Conservation (phyloP, 495 filamentous ascomycete genomes). For the Daldinia vernicosa region DNA sequence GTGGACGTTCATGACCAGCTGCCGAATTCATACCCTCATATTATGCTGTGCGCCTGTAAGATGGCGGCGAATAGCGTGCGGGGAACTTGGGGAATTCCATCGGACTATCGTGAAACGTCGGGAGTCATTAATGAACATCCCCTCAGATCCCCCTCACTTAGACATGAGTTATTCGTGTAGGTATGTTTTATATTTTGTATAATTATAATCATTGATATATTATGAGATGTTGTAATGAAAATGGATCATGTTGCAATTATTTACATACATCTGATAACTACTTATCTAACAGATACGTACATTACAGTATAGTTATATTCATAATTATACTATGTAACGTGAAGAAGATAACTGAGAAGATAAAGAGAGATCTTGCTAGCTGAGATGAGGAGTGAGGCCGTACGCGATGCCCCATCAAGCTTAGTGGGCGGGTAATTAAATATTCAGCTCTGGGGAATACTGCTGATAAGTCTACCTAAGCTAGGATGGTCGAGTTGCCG, state of each 20-base stretch:
- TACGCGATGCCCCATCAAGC: conserved; percentile 27
- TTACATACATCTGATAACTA: too few relatives aligned
- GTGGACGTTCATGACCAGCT: neutral
- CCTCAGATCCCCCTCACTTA: neutral
- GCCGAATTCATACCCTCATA: conserved; percentile 4
- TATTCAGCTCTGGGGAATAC: conserved; percentile 13
- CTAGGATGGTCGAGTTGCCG: conserved; percentile 17
- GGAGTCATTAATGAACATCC: conserved; percentile 14
- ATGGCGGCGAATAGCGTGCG: conserved; percentile 35
- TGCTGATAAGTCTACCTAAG: conserved; percentile 23
- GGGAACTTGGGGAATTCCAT: conserved; percentile 33
- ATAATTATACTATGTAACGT: conserved; percentile 7
- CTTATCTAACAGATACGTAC: neutral
- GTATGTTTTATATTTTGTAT: neutral
- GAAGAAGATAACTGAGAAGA: neutral
- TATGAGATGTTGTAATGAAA: conserved; percentile 12
- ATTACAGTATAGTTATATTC: conserved; percentile 15
- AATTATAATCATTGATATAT: neutral
- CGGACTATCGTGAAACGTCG: conserved; percentile 26
- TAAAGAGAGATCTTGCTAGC: conserved; percentile 5
- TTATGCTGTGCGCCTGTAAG: neutral
- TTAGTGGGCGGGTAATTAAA: conserved; percentile 24
- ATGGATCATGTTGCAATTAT: conserved; percentile 12
- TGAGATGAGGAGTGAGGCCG: conserved; percentile 10
- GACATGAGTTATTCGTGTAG: too few relatives aligned